A percentile compares a stretch with the other conserved stretches of the same genome.
Conservation (phyloP, 306 rosid species). For the Erythrophleum fordii region DNA sequence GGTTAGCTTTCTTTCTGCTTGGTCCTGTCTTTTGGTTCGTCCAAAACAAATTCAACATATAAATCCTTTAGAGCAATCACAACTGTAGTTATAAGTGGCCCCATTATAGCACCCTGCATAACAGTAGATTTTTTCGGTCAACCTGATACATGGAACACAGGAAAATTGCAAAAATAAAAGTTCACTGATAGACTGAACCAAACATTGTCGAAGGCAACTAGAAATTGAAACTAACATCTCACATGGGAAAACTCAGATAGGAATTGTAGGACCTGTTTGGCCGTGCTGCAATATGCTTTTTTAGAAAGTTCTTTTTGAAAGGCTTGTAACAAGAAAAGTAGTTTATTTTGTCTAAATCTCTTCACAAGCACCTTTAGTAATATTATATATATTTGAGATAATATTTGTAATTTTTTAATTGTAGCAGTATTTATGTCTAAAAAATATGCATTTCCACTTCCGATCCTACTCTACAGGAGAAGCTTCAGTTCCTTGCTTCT, state of each 20-base stretch:
- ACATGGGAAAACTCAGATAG: background rate
- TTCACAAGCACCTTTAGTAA: no score
- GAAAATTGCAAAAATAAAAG: conserved; percentile 6
- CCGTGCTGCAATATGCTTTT: background rate
- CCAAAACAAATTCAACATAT: conserved; percentile 88
- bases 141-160: conserved; percentile 12
- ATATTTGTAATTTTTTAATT: no score
- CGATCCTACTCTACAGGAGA: background rate
- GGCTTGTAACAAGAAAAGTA: background rate
- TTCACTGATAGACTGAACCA: background rate
- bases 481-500: no score
- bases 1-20: conserved; percentile 52
- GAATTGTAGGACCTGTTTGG: background rate
- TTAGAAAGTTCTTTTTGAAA: background rate
- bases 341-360: background rate
- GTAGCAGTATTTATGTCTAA: background rate
- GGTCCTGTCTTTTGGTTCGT: conserved; percentile 50
- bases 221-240: conserved; percentile 5
- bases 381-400: no score
- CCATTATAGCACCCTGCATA: conserved; percentile 95
- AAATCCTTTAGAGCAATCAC: conserved; percentile 91
- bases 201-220: background rate
- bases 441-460: background rate
- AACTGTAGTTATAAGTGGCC: conserved; percentile 94
- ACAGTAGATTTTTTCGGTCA: conserved; percentile 15